Base-by-base conservation (phyloP, 768 basidiomycete species). In the Suillus tomentosus region DNA sequence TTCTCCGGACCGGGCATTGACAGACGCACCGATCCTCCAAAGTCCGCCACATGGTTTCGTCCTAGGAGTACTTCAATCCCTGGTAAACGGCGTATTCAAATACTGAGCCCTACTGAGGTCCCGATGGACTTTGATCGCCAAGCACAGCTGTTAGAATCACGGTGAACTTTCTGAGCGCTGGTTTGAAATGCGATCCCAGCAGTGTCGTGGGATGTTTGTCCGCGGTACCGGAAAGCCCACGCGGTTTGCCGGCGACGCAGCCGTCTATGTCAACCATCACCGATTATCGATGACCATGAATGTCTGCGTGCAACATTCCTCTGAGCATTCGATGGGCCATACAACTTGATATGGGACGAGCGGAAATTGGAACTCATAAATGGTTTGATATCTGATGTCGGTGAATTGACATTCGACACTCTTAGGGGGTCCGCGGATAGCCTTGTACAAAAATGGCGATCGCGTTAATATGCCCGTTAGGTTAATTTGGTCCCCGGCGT, bases 391-490 rank as follows among this genome's bases (percentile, higher is more conserved):
- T 47, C 1, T n/a, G 54, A 37, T 37, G 55, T 37, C 57, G 5
- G 24, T 31, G 24, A 40, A 27, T 58, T 42, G 31, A 31, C 31
- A 31, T 31, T 40, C 39, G 17, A 27, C 2, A 42, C 39, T 58
- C 24, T 58, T 24, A 58, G 57, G 57, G 50, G 57, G 39, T 27
- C 57, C 40, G 57, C 40, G 39, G 57, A 42, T 27, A 24, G 39
- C 5, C 8, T 39, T 39, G 14, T n/a, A n/a, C 37, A 39, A 27
- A 24, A 31, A 27, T 58, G 39, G 40, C 6, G 14, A 39, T 27
- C 8, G 40, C 15, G 27, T 42, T 27, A 40, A 58, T 58, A 19
- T 40, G 56, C 31, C 31, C 24, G 10, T 42, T 27, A n/a, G 19
- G 53, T 27, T 58, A 43, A 31, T 43, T 58, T 58, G 40, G 27